Base-by-base conservation (phyloP, 352 stramenopile genomes). In the Thraustotheca clavata region DNA sequence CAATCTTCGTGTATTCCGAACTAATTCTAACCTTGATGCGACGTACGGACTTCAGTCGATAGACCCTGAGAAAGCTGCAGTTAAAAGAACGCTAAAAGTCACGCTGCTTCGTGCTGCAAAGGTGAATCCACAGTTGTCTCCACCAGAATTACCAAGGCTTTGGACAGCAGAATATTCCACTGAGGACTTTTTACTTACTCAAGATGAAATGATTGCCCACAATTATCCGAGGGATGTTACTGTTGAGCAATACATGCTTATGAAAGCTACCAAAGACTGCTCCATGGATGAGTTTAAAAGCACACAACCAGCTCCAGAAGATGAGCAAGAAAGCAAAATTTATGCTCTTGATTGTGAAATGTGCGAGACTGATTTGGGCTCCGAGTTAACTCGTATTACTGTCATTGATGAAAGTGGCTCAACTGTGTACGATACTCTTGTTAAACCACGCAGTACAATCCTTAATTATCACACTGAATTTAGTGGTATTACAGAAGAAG, bases 391-490 rank as follows among this genome's bases (percentile, higher is more conserved):
- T 46, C 83, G 87, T 24, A 73, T 92, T 36, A 94, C 87, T 0
- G 73, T 93, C 2, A 81, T 94, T 5, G 72, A 94, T 35, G 69
- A 75, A 9, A 43, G 73, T 8, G 73, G 79, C 1, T 31, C 49
- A 5, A 72, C 88, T n/a, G 79, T 94, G 14, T 92, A 93, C 67
- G 84, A 96, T 60, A 70, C 88, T 41, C 69, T 94, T 14, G 83
- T 93, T 18, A 91, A 92, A 69, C 87, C 87, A 0, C 81, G 83
- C 39, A 89, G 77, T 62, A 80, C 77, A 9, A 92, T 96, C 65
- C 80, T 95, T 65, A 91, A 94, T 68, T 96, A 95, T 71, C 78
- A 91, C 72, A 96, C 87, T 8, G 72, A 89, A 73, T 95, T 87
- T 69, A 94, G 84, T 59, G 87, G 87, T n/a, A 95, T 96, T 52